Conservation (phyloP, 352 stramenopile genomes). For the Phytophthora aleatoria region DNA sequence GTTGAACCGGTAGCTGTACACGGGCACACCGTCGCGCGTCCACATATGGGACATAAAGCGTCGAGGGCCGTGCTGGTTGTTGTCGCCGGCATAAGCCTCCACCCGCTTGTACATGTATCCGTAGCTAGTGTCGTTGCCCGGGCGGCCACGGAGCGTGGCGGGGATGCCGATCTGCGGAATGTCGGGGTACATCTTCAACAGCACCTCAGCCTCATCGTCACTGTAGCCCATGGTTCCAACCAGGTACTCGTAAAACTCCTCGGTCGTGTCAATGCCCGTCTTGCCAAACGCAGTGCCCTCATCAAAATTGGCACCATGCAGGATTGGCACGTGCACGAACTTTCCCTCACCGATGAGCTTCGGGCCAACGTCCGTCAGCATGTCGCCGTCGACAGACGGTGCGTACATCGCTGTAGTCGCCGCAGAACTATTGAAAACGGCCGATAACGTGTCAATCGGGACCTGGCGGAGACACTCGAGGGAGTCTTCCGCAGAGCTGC, state of each 20-base stretch:
- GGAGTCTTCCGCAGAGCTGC: slow-evolving; percentile 26
- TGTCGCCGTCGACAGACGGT: slow-evolving; percentile 35
- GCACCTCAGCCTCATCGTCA: slow-evolving; percentile 18
- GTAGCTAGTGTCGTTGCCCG: slow-evolving; percentile 24
- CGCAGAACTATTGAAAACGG: slow-evolving; percentile 32
- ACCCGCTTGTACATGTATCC: slow-evolving; percentile 38
- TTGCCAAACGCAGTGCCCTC: slow-evolving; percentile 38
- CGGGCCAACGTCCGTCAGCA: slow-evolving; percentile 27
- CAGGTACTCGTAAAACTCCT: slow-evolving; percentile 32
- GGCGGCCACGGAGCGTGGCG: slow-evolving; percentile 27
- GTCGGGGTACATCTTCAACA: slow-evolving; percentile 32
- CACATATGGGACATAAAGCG: slow-evolving; percentile 39
- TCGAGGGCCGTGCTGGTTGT: slow-evolving; percentile 25
- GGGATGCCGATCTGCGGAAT: slow-evolving; percentile 30
- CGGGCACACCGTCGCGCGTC: slow-evolving; percentile 22
- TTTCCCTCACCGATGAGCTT: slow-evolving; percentile 28
- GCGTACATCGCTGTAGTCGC: slow-evolving; percentile 18
- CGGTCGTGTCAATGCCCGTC: slow-evolving; percentile 26
- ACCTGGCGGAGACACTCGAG: slow-evolving; percentile 37
- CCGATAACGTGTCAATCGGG: slow-evolving; percentile 26
- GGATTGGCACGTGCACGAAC: slow-evolving; percentile 38
- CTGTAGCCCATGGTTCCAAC: slow-evolving; percentile 28
- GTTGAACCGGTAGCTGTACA: slow-evolving; percentile 40
- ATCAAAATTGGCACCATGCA: slow-evolving; percentile 36
- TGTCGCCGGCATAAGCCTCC: slow-evolving; percentile 30